These are phyloP conservation scores for Jaapia argillacea DNA, from an alignment of 768 basidiomycete species.

Conservation along the genomic window DNA sequence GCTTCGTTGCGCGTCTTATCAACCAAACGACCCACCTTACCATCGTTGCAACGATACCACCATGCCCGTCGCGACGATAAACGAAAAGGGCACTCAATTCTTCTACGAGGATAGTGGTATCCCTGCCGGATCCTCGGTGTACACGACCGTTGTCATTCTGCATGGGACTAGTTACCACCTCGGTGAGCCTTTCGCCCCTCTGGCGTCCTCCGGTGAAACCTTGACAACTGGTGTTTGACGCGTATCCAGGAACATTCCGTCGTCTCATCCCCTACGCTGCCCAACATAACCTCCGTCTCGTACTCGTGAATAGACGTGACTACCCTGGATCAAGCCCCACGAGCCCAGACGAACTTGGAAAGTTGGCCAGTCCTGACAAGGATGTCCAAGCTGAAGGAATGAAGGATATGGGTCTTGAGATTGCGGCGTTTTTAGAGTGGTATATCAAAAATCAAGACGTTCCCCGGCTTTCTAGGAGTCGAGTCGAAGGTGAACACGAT, in stretches of 20 bases:
- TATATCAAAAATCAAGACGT: not conserved
- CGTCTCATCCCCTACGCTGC: slow-evolving; percentile 1
- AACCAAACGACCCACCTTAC: too few relatives aligned
- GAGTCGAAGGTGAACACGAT: not conserved
- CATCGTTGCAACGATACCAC: too few relatives aligned
- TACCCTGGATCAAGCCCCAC: slow-evolving; percentile 6
- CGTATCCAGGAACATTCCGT: not conserved
- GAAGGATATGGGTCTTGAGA: not conserved
- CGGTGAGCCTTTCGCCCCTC: slow-evolving; percentile 1
- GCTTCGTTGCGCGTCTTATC: too few relatives aligned
- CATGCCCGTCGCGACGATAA: too few relatives aligned
- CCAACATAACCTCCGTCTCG: slow-evolving; percentile 5
- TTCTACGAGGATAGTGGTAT: slow-evolving; percentile 1
- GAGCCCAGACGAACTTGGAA: slow-evolving; percentile 3
- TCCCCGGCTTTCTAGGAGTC: not conserved
- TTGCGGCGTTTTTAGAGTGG: not conserved
- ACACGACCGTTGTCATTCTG: slow-evolving; percentile 3
- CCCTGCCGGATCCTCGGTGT: not conserved
- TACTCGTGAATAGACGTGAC: slow-evolving; percentile 6
- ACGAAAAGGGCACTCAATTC: not conserved
- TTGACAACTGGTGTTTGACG: slow-evolving; percentile 1
- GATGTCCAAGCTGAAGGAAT: not conserved
- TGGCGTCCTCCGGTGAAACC: too few relatives aligned
- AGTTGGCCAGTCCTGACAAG: not conserved
- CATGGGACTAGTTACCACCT: slow-evolving; percentile 4